A percentile compares a stretch with the other conserved stretches of the same genome.
phyloP scores from a whole-genome alignment of 1,139 yeast genomes.

The Kodamaea sp. region DNA sequence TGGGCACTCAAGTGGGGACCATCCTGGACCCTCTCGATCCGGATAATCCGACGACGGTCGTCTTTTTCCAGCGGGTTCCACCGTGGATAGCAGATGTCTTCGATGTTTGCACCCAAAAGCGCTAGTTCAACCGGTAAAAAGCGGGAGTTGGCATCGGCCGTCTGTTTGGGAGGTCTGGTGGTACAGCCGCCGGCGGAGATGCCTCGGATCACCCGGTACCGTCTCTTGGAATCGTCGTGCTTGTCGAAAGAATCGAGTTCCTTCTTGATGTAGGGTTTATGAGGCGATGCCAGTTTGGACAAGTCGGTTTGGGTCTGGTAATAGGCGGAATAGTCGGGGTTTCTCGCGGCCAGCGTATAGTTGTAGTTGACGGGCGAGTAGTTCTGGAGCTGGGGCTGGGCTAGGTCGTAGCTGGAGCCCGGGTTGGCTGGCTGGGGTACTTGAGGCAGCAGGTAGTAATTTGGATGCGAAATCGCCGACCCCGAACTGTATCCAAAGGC shows the following conservation, averaged over 20 bases:
- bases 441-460: constrained; percentile 7
- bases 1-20: constrained; percentile 48
- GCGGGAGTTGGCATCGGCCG: constrained; percentile 30
- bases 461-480: background rate
- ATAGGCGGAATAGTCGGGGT: constrained; percentile 2
- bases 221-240: constrained; percentile 13
- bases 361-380: constrained; percentile 7
- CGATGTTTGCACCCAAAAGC: constrained; percentile 44
- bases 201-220: constrained; percentile 54
- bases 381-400: constrained; percentile 1
- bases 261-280: constrained; percentile 6
- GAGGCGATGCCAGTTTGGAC: constrained; percentile 8
- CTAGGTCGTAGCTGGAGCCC: constrained; percentile 5
- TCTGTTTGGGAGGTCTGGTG: constrained; percentile 55
- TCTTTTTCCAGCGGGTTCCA: constrained; percentile 50
- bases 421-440: constrained; percentile 4
- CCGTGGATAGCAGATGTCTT: constrained; percentile 49
- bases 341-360: constrained; percentile 6
- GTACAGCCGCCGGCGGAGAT: constrained; percentile 59
- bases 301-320: constrained; percentile 1
- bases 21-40: constrained; percentile 56
- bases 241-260: constrained; percentile 7
- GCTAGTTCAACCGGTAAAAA: constrained; percentile 50
- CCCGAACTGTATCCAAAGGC: constrained; percentile 3
- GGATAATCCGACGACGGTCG: constrained; percentile 57